Base-by-base conservation (phyloP, 345 rosid species). In the Salix exigua region DNA sequence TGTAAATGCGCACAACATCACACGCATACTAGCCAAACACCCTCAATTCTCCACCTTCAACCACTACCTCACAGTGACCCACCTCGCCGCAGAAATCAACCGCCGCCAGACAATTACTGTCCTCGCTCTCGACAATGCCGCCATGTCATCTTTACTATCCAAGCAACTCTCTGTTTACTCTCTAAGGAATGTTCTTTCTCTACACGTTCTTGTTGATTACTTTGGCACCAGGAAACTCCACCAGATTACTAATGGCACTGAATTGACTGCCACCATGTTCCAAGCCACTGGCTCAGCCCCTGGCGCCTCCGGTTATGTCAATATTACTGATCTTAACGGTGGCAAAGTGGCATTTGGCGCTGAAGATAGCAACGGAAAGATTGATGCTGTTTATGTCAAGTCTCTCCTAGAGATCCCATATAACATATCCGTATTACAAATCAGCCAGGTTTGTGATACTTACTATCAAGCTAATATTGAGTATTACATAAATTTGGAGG, bases 181-280 rank as follows among this genome's bases (percentile, higher is more conserved):
- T 44, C 44, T 81, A 46, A 50, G 78, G 60, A 81, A 81, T 70
- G 81, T 81, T 7, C 74, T 81, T 13, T 77, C 81, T 42, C 68
- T 77, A 12, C 84, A 81, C 77, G 78, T 81, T 33, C 81, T 81
- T 18, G 84, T 81, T 4, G 84, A 81, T 28, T 81, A 81, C 81
- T 81, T 69, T 40, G 78, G 84, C 11, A 33, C 81, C 75, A 81
- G 73, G 81, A 81, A 77, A 37, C 84, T 81, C 68, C 84, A 81
- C 68, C 84, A 81, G 73, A 74, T 79, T 14, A 81, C 78, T 5
- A 68, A 74, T 11, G 81, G 81, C 25, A 53, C 72, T 23, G 64
- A 80, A 7, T 44, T 74, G 64, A 77, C 78, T 42, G 55, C 84
- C 62, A 50, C 84, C 73, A 81, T 77, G 81, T 81, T 81, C 74